phyloP scores from a whole-genome alignment of 306 rosid species.

The Cucurbita moschata region DNA sequence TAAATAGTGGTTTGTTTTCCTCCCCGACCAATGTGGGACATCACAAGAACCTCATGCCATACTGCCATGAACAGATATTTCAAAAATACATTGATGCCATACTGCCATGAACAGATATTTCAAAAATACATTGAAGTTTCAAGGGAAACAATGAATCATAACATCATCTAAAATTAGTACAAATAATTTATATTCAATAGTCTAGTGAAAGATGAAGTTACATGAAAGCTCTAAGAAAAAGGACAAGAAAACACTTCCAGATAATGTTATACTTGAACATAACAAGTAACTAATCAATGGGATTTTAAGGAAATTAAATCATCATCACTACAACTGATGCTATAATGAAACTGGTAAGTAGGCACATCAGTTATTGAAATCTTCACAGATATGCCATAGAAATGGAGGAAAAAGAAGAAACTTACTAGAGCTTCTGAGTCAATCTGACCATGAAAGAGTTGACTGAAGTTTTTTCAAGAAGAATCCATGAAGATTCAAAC shows the following conservation, averaged over 20 bases:
- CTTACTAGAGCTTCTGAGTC: constrained; percentile 49
- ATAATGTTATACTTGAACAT: neutral
- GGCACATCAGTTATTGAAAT: neutral
- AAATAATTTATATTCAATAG: neutral
- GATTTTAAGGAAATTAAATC: neutral
- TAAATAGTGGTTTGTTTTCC: too few relatives aligned
- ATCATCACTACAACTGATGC: neutral
- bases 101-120: neutral
- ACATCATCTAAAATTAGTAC: neutral
- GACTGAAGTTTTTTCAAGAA: constrained; percentile 50
- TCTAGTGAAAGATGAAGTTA: neutral
- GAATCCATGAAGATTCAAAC: constrained; percentile 92
- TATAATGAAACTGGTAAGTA: neutral
- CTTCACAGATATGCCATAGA: neutral
- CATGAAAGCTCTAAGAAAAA: neutral
- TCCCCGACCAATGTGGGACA: too few relatives aligned
- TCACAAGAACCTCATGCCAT: neutral
- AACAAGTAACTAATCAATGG: neutral
- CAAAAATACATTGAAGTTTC: neutral
- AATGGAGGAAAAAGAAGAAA: neutral
- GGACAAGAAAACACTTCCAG: neutral
- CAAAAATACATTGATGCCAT: neutral
- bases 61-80: neutral
- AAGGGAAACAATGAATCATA: neutral
- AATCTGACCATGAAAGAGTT: constrained; percentile 82